Evolutionary conservation across 352 stramenopile genomes (phyloP).

Genomic region (Pythium rishiriense): DNA sequence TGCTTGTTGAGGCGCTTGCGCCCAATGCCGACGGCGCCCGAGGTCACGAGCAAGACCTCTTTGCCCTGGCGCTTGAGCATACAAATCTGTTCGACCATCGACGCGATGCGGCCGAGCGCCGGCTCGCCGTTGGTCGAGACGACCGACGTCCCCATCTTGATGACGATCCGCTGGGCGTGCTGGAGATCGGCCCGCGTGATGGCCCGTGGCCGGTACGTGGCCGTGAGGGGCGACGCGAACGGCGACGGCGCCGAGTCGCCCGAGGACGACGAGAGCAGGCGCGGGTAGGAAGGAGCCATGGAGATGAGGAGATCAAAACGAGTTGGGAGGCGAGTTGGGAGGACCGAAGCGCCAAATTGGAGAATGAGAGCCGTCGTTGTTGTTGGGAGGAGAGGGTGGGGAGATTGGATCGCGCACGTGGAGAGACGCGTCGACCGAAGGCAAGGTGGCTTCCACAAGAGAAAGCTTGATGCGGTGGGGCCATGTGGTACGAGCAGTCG

Average conservation of each 20-base stretch:
- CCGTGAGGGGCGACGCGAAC: not conserved
- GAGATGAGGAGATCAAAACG: not conserved
- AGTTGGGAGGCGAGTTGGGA: not conserved
- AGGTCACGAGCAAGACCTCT: slow-evolving; percentile 88
- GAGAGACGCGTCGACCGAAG: slow-evolving; percentile 3
- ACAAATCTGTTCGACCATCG: slow-evolving; percentile 93
- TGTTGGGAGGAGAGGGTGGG: not conserved
- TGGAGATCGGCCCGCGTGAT: slow-evolving; percentile 74
- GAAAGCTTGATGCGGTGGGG: not conserved
- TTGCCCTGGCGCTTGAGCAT: slow-evolving; percentile 92
- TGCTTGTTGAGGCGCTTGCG: slow-evolving; percentile 94
- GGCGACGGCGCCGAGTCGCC: not conserved
- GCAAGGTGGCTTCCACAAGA: not conserved
- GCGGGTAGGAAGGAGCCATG: slow-evolving; percentile 11
- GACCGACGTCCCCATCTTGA: slow-evolving; percentile 96
- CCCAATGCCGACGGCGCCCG: slow-evolving; percentile 93
- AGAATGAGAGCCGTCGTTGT: no score
- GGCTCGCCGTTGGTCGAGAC: slow-evolving; percentile 93
- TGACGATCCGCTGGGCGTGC: slow-evolving; percentile 87
- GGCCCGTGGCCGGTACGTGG: slow-evolving; percentile 27
- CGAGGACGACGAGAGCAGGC: not conserved
- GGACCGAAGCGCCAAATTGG: slow-evolving; percentile 4
- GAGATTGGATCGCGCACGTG: not conserved
- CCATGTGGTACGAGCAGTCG: not conserved
- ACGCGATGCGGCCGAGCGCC: slow-evolving; percentile 88